Evolutionary conservation across 805 yeast species (phyloP).

Genomic region (Candida coleopterorum): DNA sequence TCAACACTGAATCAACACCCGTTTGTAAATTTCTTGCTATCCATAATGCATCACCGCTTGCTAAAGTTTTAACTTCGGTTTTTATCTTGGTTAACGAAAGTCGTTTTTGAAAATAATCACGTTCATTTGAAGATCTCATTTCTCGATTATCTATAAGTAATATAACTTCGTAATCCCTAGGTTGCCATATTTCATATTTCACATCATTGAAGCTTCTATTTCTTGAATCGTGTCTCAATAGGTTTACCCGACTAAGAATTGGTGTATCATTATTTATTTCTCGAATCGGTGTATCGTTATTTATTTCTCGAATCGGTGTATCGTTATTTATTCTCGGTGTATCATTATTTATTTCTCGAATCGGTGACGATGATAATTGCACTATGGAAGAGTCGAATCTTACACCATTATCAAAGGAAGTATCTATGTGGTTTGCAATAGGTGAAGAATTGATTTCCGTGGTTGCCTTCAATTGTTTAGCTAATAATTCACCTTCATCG

Average conservation of each 20-base stretch:
- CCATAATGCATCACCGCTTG: conserved; percentile 91
- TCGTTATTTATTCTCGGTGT: not conserved
- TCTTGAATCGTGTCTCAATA: conserved; percentile 1
- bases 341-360: not conserved
- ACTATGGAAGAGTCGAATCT: conserved; percentile 16
- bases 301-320: not conserved
- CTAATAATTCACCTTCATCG: conserved; percentile 63
- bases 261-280: not conserved
- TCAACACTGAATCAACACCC: conserved; percentile 61
- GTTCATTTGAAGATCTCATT: conserved; percentile 58
- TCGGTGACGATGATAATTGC: conserved; percentile 4
- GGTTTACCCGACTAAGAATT: too few relatives aligned
- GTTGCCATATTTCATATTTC: conserved; percentile 54
- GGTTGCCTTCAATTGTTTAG: conserved; percentile 47
- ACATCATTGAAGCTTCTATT: conserved; percentile 18
- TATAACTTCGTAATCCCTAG: conserved; percentile 52
- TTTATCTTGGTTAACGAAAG: conserved; percentile 45
- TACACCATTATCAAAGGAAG: conserved; percentile 33
- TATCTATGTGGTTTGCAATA: conserved; percentile 11
- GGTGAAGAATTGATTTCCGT: conserved; percentile 32
- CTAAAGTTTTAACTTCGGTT: conserved; percentile 51
- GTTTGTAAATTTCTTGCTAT: conserved; percentile 63
- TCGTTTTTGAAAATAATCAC: conserved; percentile 63
- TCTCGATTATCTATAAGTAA: conserved; percentile 81
- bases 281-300: not conserved